phyloP scores from a whole-genome alignment of 129 eudicot genomes.

The Flaveria robusta region DNA sequence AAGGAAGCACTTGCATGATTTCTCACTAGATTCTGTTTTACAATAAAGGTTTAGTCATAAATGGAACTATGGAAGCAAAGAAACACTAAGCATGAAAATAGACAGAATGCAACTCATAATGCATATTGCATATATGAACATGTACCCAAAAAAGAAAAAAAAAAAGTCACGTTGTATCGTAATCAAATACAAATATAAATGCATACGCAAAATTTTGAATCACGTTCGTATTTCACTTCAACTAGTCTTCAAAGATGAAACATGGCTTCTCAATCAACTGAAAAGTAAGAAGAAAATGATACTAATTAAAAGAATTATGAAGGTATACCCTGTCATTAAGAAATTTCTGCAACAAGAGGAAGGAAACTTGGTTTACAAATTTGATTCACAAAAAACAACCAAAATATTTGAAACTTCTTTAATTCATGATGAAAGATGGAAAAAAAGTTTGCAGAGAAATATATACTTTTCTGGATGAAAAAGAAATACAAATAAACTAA shows the following conservation, averaged over 20 bases:
- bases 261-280: background rate
- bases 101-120: slow-evolving; percentile 16
- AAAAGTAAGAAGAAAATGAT: background rate
- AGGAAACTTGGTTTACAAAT: background rate
- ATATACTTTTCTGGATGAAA: slow-evolving; percentile 16
- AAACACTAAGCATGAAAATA: background rate
- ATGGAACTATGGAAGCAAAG: background rate
- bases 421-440: background rate
- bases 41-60: slow-evolving; percentile 35
- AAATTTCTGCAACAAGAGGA: background rate
- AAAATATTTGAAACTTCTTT: background rate
- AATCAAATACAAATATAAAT: slow-evolving; percentile 4
- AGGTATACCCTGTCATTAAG: background rate
- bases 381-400: background rate
- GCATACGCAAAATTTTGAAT: background rate
- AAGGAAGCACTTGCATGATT: slow-evolving; percentile 76
- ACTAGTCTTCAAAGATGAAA: background rate
- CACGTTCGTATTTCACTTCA: background rate
- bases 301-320: background rate
- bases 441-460: background rate
- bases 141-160: too few relatives aligned
- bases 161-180: background rate
- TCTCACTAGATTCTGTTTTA: slow-evolving; percentile 26
- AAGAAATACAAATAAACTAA: background rate
- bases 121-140: slow-evolving; percentile 6